Percentiles rank a stretch among this genome's conserved stretches.
Evolutionary conservation across 306 rosid genomes (phyloP).

Genomic region (Rosa lucieae): DNA sequence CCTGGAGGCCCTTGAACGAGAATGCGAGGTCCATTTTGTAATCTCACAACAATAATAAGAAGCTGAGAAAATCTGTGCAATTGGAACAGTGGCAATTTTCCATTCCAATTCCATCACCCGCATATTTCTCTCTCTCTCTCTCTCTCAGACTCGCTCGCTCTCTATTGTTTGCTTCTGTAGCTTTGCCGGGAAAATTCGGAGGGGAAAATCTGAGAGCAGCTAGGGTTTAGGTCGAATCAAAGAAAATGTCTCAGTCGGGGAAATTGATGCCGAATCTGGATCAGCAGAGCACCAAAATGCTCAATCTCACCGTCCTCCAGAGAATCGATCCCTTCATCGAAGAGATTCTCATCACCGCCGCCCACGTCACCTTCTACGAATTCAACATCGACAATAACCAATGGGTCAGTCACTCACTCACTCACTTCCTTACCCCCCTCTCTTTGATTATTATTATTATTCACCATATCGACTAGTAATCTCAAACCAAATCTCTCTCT

Average conservation of each 20-base stretch:
- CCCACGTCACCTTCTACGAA: conserved; percentile 85
- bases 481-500: no score
- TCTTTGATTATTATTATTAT: not conserved
- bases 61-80: not conserved
- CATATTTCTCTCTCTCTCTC: not conserved
- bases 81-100: conserved; percentile 6
- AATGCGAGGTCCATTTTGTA: not conserved
- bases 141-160: not conserved
- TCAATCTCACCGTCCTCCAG: conserved; percentile 89
- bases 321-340: conserved; percentile 84
- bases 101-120: conserved; percentile 7
- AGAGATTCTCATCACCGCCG: conserved; percentile 91
- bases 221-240: conserved; percentile 15
- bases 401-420: conserved; percentile 54
- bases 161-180: not conserved
- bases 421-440: conserved; percentile 15
- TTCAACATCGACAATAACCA: conserved; percentile 77
- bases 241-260: conserved; percentile 55
- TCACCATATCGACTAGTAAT: not conserved
- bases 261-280: conserved; percentile 95
- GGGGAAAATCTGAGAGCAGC: conserved; percentile 21
- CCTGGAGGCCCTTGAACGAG: not conserved
- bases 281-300: conserved; percentile 75
- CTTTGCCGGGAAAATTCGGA: conserved; percentile 36
- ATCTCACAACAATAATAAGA: not conserved